Percentiles rank a stretch among this genome's conserved stretches.
Evolutionary conservation across 352 stramenopile genomes (phyloP).

Genomic region (Phytopythium oedochilum): DNA sequence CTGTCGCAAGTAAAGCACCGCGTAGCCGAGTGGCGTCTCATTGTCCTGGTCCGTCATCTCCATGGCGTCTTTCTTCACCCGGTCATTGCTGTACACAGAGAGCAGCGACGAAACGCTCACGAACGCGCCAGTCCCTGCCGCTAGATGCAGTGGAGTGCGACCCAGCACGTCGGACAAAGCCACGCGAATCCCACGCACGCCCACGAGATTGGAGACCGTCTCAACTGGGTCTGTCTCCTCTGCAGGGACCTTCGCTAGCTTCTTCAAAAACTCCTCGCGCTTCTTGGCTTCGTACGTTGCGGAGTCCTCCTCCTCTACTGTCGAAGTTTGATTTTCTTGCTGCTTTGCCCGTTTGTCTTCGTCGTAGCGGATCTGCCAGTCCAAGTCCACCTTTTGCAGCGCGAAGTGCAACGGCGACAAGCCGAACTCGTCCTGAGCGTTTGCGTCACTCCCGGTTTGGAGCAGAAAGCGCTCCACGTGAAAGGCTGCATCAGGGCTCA

Average conservation of each 20-base stretch:
- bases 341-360: constrained; percentile 19
- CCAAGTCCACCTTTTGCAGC: constrained; percentile 58
- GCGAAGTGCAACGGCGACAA: constrained; percentile 64
- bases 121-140: constrained; percentile 68
- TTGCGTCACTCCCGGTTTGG: constrained; percentile 42
- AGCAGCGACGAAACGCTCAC: constrained; percentile 70
- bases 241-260: constrained; percentile 34
- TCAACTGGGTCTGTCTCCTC: constrained; percentile 64
- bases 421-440: constrained; percentile 51
- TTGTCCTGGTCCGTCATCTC: constrained; percentile 30
- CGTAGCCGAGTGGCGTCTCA: constrained; percentile 54
- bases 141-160: constrained; percentile 56
- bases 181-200: constrained; percentile 39
- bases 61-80: constrained; percentile 24
- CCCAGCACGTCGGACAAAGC: constrained; percentile 37
- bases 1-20: constrained; percentile 55
- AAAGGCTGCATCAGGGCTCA: constrained; percentile 72
- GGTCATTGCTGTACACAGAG: constrained; percentile 13
- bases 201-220: constrained; percentile 64
- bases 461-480: constrained; percentile 72
- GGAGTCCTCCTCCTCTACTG: constrained; percentile 20
- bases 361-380: constrained; percentile 62
- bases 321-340: constrained; percentile 10
- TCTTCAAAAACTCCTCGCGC: constrained; percentile 27
- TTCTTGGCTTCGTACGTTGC: constrained; percentile 44